Conservation (phyloP, 2,329 filamentous ascomycete genomes). For the Paraphaeosphaeria sporulosa region DNA sequence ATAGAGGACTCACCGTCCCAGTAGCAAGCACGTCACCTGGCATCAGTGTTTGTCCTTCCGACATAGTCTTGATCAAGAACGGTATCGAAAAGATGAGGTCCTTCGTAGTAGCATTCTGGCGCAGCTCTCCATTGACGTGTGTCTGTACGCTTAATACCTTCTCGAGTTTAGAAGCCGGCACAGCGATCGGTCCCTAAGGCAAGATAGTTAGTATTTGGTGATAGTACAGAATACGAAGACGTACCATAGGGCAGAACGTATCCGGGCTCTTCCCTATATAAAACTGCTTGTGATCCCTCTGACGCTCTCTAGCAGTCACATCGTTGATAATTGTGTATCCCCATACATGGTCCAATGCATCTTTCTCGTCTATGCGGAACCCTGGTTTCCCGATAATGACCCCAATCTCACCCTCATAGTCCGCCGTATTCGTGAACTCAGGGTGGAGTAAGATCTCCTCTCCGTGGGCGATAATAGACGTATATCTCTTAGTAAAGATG, state of each 20-base stretch:
- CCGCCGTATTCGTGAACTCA: conserved; percentile 58
- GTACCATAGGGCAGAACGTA: conserved; percentile 64
- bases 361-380: conserved; percentile 51
- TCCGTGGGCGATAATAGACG: conserved; percentile 60
- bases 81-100: conserved; percentile 57
- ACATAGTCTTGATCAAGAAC: conserved; percentile 56
- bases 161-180: conserved; percentile 56
- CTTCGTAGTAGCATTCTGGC: conserved; percentile 57
- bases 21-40: conserved; percentile 58
- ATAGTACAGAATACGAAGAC: background rate
- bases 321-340: conserved; percentile 63
- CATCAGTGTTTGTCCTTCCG: conserved; percentile 54
- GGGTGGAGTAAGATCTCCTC: conserved; percentile 57
- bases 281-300: conserved; percentile 63
- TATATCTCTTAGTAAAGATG: conserved; percentile 64
- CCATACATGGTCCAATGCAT: conserved; percentile 63
- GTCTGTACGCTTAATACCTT: conserved; percentile 54
- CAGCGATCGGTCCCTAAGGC: conserved; percentile 58
- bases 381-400: conserved; percentile 63
- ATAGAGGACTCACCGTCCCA: conserved; percentile 60
- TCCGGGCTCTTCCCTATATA: conserved; percentile 65
- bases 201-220: background rate
- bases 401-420: conserved; percentile 66
- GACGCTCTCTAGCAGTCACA: conserved; percentile 33
- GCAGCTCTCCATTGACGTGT: conserved; percentile 55